Conservation (phyloP, 495 filamentous ascomycete species). For the Xylaria acuta region DNA sequence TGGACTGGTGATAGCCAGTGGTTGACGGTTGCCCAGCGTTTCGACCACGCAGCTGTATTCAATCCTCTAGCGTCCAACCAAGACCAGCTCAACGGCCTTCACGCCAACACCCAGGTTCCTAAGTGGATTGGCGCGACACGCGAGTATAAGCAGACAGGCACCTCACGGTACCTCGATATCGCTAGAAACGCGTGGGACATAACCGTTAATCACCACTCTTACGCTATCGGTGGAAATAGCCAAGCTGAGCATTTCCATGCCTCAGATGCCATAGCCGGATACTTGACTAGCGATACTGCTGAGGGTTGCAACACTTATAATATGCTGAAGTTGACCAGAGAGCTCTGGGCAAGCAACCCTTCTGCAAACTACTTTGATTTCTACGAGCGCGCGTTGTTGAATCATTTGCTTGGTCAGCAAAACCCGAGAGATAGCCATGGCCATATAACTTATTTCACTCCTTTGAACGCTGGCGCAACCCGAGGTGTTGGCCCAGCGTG, state of each 20-base stretch:
- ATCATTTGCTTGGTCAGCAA: slow-evolving; percentile 46
- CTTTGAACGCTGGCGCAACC: slow-evolving; percentile 42
- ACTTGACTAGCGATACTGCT: slow-evolving; percentile 41
- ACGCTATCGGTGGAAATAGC: slow-evolving; percentile 51
- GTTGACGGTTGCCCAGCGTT: slow-evolving; percentile 44
- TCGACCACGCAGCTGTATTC: slow-evolving; percentile 46
- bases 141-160: slow-evolving; percentile 44
- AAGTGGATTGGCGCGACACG: slow-evolving; percentile 47
- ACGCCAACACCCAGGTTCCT: slow-evolving; percentile 50
- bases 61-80: slow-evolving; percentile 41
- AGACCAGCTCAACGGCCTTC: slow-evolving; percentile 45
- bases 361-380: slow-evolving; percentile 48
- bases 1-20: slow-evolving; percentile 41
- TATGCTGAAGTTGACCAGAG: slow-evolving; percentile 50
- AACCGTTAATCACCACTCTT: slow-evolving; percentile 41
- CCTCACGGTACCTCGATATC: slow-evolving; percentile 39
- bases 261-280: slow-evolving; percentile 42
- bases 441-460: slow-evolving; percentile 48
- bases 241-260: slow-evolving; percentile 48
- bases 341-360: slow-evolving; percentile 41
- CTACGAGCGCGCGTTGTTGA: slow-evolving; percentile 47
- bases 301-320: slow-evolving; percentile 52
- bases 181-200: slow-evolving; percentile 47
- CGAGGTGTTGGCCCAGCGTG: slow-evolving; percentile 37
- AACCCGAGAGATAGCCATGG: slow-evolving; percentile 42